phyloP scores from a whole-genome alignment of 2,329 filamentous ascomycete genomes.

The Rutstroemia sp. region DNA sequence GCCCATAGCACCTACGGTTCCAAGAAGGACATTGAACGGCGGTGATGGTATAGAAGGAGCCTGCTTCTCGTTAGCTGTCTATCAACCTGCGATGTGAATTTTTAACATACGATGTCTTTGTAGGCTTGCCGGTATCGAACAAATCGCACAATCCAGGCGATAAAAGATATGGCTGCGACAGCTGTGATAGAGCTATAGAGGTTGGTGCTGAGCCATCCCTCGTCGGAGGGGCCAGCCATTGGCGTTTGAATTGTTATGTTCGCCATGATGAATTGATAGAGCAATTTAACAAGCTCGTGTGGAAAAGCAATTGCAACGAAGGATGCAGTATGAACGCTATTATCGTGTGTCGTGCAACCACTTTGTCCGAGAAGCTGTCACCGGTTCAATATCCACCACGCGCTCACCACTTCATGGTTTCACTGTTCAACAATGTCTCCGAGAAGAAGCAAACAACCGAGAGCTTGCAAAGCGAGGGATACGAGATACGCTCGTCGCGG shows the following conservation, averaged over 20 bases:
- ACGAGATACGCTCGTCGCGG: no score
- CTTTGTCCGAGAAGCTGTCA: no score
- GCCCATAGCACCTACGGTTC: constrained; percentile 1
- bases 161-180: not conserved
- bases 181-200: not conserved
- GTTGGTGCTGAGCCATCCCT: not conserved
- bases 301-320: no score
- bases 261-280: not conserved
- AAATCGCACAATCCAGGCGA: not conserved
- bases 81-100: not conserved
- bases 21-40: constrained; percentile 2
- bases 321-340: no score
- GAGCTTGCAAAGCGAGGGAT: no score
- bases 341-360: no score
- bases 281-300: no score
- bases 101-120: not conserved
- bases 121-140: not conserved
- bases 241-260: not conserved
- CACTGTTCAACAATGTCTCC: no score
- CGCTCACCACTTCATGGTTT: no score
- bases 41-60: not conserved
- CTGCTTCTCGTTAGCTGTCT: not conserved
- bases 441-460: no score
- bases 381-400: no score
- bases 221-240: not conserved